A percentile compares a stretch with the other conserved stretches of the same genome.
phyloP scores from a whole-genome alignment of 352 stramenopile species.

The Phytophthora hybrid region DNA sequence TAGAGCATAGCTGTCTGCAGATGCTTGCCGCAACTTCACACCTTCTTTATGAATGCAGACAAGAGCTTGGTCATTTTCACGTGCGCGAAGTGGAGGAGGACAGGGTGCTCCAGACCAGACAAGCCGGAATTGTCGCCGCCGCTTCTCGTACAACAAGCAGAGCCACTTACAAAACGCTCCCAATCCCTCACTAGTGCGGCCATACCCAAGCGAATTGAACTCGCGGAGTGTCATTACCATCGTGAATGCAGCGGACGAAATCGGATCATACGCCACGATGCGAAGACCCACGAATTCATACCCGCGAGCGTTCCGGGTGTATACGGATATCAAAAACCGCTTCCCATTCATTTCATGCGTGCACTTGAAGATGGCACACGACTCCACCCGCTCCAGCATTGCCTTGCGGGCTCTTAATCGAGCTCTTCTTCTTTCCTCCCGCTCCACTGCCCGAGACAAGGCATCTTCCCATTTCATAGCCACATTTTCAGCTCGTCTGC shows the following conservation, averaged over 20 bases:
- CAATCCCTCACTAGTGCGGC: conserved; percentile 50
- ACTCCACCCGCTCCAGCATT: conserved; percentile 27
- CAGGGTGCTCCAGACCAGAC: conserved; percentile 67
- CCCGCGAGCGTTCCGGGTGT: conserved; percentile 47
- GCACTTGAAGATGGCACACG: conserved; percentile 47
- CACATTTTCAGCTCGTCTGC: conserved; percentile 50
- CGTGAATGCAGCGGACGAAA: conserved; percentile 44
- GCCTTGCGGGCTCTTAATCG: conserved; percentile 27
- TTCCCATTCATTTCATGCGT: conserved; percentile 54
- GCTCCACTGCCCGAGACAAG: conserved; percentile 37
- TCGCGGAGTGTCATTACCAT: conserved; percentile 53
- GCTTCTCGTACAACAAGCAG: conserved; percentile 65
- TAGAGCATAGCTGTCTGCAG: conserved; percentile 26
- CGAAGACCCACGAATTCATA: conserved; percentile 63
- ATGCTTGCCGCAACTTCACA: conserved; percentile 28
- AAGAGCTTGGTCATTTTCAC: conserved; percentile 57
- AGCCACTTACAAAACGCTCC: conserved; percentile 67
- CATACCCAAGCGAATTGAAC: conserved; percentile 61
- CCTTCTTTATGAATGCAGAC: conserved; percentile 77
- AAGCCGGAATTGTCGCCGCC: conserved; percentile 56
- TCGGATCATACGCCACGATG: conserved; percentile 63
- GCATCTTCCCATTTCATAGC: conserved; percentile 63
- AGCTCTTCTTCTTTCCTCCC: conserved; percentile 15
- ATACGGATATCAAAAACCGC: conserved; percentile 55
- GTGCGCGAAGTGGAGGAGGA: conserved; percentile 57